phyloP scores from a whole-genome alignment of 2,329 filamentous ascomycete species.

The Cladosporium sp. region DNA sequence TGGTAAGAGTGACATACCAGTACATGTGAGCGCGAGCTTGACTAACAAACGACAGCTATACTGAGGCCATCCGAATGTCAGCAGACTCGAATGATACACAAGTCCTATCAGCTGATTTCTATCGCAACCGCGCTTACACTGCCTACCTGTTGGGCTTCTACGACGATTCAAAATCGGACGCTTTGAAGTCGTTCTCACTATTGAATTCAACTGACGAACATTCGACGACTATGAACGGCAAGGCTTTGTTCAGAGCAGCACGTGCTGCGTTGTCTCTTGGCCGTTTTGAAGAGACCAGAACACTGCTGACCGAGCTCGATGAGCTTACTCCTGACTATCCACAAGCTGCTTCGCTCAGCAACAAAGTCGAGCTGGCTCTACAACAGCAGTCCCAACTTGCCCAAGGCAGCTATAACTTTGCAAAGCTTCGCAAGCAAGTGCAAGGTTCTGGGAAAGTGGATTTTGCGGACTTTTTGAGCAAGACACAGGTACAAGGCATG shows the following conservation, averaged over 20 bases:
- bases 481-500: not conserved
- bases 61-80: not conserved
- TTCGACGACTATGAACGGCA: constrained; percentile 15
- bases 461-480: constrained; percentile 17
- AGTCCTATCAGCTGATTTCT: constrained; percentile 15
- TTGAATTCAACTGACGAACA: not conserved
- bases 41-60: not conserved
- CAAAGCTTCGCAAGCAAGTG: constrained; percentile 12
- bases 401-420: constrained; percentile 25
- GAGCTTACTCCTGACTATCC: constrained; percentile 16
- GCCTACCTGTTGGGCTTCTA: constrained; percentile 18
- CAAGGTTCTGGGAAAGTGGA: constrained; percentile 15
- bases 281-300: constrained; percentile 14
- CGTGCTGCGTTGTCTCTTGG: constrained; percentile 20
- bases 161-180: constrained; percentile 20
- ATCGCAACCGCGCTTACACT: constrained; percentile 22
- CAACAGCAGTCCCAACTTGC: no score
- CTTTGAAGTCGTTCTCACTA: constrained; percentile 9
- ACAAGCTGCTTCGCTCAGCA: constrained; percentile 13
- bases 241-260: constrained; percentile 24
- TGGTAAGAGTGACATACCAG: not conserved
- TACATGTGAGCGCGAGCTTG: no score
- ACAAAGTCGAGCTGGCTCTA: constrained; percentile 15
- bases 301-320: constrained; percentile 12
- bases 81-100: not conserved